Evolutionary conservation across 306 rosid species (phyloP).

Genomic region (Senna tora): DNA sequence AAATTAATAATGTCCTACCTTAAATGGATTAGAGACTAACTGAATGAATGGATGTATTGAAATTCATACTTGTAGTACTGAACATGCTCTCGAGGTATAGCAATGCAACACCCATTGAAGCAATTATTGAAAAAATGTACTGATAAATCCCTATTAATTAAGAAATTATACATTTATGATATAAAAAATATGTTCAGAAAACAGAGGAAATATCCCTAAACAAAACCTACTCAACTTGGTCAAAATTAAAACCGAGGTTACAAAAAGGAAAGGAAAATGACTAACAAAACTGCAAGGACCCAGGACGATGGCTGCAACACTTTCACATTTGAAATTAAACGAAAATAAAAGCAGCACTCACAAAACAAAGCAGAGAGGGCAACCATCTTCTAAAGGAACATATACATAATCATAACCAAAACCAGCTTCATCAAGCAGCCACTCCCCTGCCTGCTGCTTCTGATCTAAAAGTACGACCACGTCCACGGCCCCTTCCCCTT

Average conservation of each 20-base stretch:
- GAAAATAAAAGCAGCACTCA: constrained; percentile 46
- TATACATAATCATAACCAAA: constrained; percentile 40
- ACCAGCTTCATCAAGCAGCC: constrained; percentile 53
- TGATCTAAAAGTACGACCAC: constrained; percentile 49
- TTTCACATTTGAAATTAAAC: constrained; percentile 25
- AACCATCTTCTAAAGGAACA: constrained; percentile 47
- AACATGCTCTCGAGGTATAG: no score
- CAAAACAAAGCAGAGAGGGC: constrained; percentile 50
- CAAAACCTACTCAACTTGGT: constrained; percentile 25
- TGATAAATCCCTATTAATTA: constrained; percentile 42
- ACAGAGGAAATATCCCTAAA: constrained; percentile 34
- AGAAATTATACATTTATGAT: constrained; percentile 41
- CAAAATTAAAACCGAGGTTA: constrained; percentile 33
- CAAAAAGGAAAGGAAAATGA: constrained; percentile 29
- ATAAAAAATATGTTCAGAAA: constrained; percentile 5
- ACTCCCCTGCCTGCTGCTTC: constrained; percentile 56
- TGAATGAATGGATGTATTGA: no score
- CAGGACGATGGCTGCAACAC: constrained; percentile 49
- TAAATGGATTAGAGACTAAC: no score
- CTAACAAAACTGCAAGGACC: constrained; percentile 60
- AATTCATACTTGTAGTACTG: no score
- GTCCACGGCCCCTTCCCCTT: constrained; percentile 76
- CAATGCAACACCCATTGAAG: constrained; percentile 18
- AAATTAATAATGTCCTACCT: no score
- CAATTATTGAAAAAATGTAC: constrained; percentile 45